These are phyloP conservation scores for Psidium friedrichsthalianum DNA, from an alignment of 345 rosid species.

Conservation along the genomic window DNA sequence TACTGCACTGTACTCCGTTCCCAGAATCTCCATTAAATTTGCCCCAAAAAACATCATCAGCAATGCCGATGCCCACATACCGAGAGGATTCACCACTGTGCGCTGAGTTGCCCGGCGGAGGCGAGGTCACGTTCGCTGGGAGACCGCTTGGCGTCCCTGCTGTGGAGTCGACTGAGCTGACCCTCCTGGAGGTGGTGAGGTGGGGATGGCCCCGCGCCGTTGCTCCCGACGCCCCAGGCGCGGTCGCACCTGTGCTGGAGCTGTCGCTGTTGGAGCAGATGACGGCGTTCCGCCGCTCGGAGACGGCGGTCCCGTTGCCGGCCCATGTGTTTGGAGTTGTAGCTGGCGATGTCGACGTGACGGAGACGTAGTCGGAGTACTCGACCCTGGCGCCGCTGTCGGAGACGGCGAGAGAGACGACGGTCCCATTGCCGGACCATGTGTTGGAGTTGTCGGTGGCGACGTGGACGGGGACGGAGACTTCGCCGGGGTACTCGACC, in stretches of 20 bases:
- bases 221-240: conserved; percentile 5
- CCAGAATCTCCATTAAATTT: background rate
- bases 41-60: background rate
- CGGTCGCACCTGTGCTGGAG: background rate
- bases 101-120: background rate
- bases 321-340: background rate
- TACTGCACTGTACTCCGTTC: background rate
- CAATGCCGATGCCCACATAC: background rate
- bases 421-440: background rate
- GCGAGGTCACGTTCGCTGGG: conserved; percentile 1
- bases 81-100: background rate
- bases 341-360: background rate
- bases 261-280: background rate
- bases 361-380: background rate
- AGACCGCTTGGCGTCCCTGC: background rate
- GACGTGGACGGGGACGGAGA: background rate
- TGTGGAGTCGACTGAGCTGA: background rate
- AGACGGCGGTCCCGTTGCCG: background rate
- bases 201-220: background rate
- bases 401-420: background rate
- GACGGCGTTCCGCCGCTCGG: conserved; percentile 1
- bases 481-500: background rate
- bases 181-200: background rate
- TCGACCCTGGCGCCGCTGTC: background rate
- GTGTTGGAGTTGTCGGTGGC: background rate